Conservation (phyloP, 495 filamentous ascomycete species). For the Usnea hakonensis region DNA sequence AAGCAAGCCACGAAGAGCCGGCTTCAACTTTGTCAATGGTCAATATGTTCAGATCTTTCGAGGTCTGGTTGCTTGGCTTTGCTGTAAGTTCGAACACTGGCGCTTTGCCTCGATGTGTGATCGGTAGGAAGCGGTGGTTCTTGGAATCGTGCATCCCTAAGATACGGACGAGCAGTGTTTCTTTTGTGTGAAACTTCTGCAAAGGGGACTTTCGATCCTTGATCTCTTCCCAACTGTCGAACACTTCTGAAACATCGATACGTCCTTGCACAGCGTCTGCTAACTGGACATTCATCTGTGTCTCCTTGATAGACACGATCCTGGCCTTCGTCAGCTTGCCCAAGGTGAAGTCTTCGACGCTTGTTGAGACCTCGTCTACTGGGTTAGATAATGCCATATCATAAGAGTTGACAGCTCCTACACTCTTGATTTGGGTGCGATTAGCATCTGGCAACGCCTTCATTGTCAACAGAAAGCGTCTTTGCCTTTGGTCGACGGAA, state of each 20-base stretch:
- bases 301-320: constrained; percentile 72
- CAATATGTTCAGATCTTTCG: constrained; percentile 49
- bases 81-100: constrained; percentile 86
- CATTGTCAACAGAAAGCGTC: constrained; percentile 56
- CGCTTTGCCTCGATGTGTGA: constrained; percentile 71
- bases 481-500: constrained; percentile 51
- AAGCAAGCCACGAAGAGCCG: constrained; percentile 65
- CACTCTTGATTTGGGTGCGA: constrained; percentile 31
- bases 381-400: constrained; percentile 51
- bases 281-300: constrained; percentile 83
- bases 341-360: constrained; percentile 60
- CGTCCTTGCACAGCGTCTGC: constrained; percentile 87
- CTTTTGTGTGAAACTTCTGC: constrained; percentile 58
- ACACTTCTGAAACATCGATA: constrained; percentile 82
- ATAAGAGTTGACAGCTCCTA: constrained; percentile 20
- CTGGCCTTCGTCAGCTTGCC: constrained; percentile 73
- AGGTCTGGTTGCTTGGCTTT: constrained; percentile 58
- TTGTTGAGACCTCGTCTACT: constrained; percentile 56
- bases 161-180: constrained; percentile 65
- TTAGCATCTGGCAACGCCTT: constrained; percentile 34
- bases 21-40: constrained; percentile 64
- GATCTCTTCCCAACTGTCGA: constrained; percentile 81
- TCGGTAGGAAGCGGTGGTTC: constrained; percentile 86
- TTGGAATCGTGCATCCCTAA: constrained; percentile 83
- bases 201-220: constrained; percentile 72